phyloP scores from a whole-genome alignment of 495 filamentous ascomycete genomes.

The Penicillium riverlandense region DNA sequence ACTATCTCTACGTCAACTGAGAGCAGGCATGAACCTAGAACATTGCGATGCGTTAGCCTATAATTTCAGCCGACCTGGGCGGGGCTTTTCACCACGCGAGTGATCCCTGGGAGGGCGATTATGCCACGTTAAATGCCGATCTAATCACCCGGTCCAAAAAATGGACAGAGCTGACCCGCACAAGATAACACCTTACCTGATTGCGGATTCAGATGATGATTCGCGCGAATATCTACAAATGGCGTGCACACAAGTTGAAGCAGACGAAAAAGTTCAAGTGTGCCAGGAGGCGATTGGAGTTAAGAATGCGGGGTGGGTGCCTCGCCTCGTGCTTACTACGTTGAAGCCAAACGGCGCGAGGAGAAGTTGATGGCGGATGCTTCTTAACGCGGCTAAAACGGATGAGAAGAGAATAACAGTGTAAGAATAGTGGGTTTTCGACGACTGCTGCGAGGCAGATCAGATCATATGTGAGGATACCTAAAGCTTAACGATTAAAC shows the following conservation, averaged over 20 bases:
- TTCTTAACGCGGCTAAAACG: constrained; percentile 15
- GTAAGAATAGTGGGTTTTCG: constrained; percentile 21
- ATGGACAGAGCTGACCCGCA: constrained; percentile 1
- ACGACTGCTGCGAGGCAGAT: constrained; percentile 18
- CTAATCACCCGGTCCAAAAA: constrained; percentile 7
- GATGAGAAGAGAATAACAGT: constrained; percentile 10
- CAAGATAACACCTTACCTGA: constrained; percentile 5
- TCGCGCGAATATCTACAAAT: constrained; percentile 9
- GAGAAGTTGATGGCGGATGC: constrained; percentile 11
- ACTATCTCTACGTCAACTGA: constrained; percentile 18
- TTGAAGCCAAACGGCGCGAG: constrained; percentile 8
- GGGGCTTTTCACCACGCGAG: constrained; percentile 12
- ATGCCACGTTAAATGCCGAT: constrained; percentile 13
- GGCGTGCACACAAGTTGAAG: constrained; percentile 7
- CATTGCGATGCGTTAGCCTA: constrained; percentile 15
- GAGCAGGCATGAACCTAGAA: constrained; percentile 6
- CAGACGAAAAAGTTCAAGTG: constrained; percentile 12
- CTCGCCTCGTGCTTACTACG: constrained; percentile 11
- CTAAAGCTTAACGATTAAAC: no score
- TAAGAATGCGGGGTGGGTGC: constrained; percentile 14
- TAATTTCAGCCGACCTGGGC: constrained; percentile 9
- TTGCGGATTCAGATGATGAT: constrained; percentile 12
- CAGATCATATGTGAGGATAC: constrained; percentile 9
- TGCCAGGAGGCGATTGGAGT: constrained; percentile 12
- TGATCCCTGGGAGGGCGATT: constrained; percentile 24